phyloP scores from a whole-genome alignment of 2,329 filamentous ascomycete genomes.

The Moelleriella libera region DNA sequence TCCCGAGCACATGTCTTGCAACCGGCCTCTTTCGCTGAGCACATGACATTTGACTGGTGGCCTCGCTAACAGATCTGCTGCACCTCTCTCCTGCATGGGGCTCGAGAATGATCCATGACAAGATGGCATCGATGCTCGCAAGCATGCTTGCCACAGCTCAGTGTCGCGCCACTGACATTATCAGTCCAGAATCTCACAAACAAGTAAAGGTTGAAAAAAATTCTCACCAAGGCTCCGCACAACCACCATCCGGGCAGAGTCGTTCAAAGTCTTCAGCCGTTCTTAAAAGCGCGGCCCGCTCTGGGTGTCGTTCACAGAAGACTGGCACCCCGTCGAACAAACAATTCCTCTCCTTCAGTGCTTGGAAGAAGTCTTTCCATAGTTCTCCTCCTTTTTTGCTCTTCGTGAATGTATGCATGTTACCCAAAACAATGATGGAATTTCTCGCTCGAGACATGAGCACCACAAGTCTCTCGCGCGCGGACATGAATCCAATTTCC shows the following conservation, averaged over 20 bases:
- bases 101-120: slow-evolving; percentile 39
- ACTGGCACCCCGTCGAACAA: slow-evolving; percentile 48
- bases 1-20: slow-evolving; percentile 41
- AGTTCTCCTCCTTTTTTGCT: slow-evolving; percentile 25
- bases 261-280: slow-evolving; percentile 42
- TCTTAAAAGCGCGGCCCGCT: slow-evolving; percentile 29
- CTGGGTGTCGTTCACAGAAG: slow-evolving; percentile 43
- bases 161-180: slow-evolving; percentile 23
- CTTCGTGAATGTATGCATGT: slow-evolving; percentile 49
- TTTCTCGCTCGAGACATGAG: slow-evolving; percentile 53
- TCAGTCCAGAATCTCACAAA: neutral
- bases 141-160: slow-evolving; percentile 43
- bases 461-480: slow-evolving; percentile 55
- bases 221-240: slow-evolving; percentile 44
- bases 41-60: slow-evolving; percentile 23
- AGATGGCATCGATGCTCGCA: slow-evolving; percentile 51
- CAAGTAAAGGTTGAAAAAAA: neutral
- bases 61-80: slow-evolving; percentile 32
- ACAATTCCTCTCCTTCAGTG: slow-evolving; percentile 33
- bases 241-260: slow-evolving; percentile 57
- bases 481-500: slow-evolving; percentile 58
- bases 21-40: neutral
- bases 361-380: slow-evolving; percentile 44
- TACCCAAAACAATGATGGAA: slow-evolving; percentile 55
- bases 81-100: slow-evolving; percentile 19